Evolutionary conservation across 106 monocot species (phyloP), one percentile per base, ranked within the genome.

Genomic region (Dendrobium officinale): DNA sequence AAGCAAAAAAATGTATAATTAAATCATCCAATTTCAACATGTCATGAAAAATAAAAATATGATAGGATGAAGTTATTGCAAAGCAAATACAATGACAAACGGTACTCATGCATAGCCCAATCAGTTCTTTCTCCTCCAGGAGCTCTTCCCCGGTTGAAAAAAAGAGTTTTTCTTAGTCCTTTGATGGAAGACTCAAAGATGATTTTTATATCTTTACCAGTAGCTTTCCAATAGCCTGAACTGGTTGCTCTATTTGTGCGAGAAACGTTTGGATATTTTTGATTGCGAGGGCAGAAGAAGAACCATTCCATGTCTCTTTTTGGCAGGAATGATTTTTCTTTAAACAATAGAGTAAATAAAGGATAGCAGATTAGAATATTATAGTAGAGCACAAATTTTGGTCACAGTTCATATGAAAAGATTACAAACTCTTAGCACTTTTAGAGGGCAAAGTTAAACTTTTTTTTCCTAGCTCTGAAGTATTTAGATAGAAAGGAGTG

Each of bases 71-170:
- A n/a, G n/a, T n/a, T n/a, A n/a, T n/a, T n/a, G n/a, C n/a, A n/a
- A n/a, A n/a, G n/a, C n/a, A n/a, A n/a, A n/a, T n/a, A n/a, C n/a
- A n/a, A n/a, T n/a, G n/a, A n/a, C n/a, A 96, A 86, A 4, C 95
- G 95, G 47, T 93, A 96, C 54, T 96, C 96, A 40, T 96, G 91
- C 96, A 96, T 96, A 13, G 93, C 84, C 96, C 96, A 96, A 47
- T 91, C 86, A 47, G 96, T 96, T 77, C 96, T 86, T 58, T 91
- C 88, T 42, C 96, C 96, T 54, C 87, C 96, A 7, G 96, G 96
- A 72, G 93, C 96, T 47, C 93, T 85, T 75, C 96, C 96, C 26
- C 48, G 77, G 70, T 96, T 92, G 78, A 96, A 96, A 19, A 96
- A 91, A 5, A 96, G 96, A 64, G 96, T 96, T 76, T 96, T 96